Percentiles rank a stretch among this genome's conserved stretches.
Evolutionary conservation across 1,139 yeast species (phyloP).

Genomic region (Candida sanyaensis): DNA sequence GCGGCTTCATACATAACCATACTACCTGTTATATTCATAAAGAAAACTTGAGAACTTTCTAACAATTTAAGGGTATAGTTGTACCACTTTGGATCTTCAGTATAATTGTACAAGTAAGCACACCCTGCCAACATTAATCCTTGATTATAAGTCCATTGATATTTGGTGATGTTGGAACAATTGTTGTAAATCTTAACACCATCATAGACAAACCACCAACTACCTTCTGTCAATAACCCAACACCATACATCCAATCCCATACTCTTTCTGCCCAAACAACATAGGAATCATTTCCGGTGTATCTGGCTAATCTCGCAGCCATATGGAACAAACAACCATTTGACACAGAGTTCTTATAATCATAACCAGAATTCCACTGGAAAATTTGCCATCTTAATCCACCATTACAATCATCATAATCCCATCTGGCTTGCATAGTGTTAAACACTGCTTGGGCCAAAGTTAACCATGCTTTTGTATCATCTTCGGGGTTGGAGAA

Average conservation of each 20-base stretch:
- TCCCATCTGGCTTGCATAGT: slow-evolving; percentile 94
- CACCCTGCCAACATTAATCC: slow-evolving; percentile 80
- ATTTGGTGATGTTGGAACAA: slow-evolving; percentile 59
- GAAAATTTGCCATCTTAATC: slow-evolving; percentile 95
- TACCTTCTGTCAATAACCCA: slow-evolving; percentile 52
- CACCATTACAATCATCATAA: slow-evolving; percentile 70
- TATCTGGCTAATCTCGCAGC: slow-evolving; percentile 87
- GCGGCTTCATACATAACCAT: slow-evolving; percentile 77
- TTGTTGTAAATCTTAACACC: slow-evolving; percentile 69
- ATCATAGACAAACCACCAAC: slow-evolving; percentile 63
- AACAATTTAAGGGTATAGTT: slow-evolving; percentile 56
- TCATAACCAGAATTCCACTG: slow-evolving; percentile 93
- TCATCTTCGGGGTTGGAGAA: slow-evolving; percentile 60
- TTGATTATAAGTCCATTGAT: slow-evolving; percentile 88
- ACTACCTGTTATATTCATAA: slow-evolving; percentile 47
- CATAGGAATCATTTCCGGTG: slow-evolving; percentile 72
- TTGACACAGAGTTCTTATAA: slow-evolving; percentile 87
- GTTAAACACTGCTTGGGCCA: slow-evolving; percentile 82
- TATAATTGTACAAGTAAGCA: slow-evolving; percentile 78
- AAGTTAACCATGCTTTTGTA: slow-evolving; percentile 58
- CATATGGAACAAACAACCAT: slow-evolving; percentile 85
- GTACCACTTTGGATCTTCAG: slow-evolving; percentile 70
- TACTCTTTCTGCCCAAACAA: slow-evolving; percentile 75
- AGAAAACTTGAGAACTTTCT: slow-evolving; percentile 53
- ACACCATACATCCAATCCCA: slow-evolving; percentile 81